phyloP scores from a whole-genome alignment of 495 filamentous ascomycete species.

The Chaetomium cochliodes region DNA sequence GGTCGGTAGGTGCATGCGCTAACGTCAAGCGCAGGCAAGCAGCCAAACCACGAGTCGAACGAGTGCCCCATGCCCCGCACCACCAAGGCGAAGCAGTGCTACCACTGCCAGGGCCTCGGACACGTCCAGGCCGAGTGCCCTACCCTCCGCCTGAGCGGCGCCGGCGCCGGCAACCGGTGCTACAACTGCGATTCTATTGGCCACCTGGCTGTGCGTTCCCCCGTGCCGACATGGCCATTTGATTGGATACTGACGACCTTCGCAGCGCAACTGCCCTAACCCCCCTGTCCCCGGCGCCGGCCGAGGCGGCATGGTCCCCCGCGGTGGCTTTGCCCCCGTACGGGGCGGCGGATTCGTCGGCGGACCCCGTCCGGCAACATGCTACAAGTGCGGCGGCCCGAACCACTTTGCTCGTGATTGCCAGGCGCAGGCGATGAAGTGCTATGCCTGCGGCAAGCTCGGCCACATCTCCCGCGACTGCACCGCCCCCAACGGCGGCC shows the following conservation, averaged over 20 bases:
- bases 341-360: constrained; percentile 48
- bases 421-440: constrained; percentile 99
- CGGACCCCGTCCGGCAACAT: constrained; percentile 80
- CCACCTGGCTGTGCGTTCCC: constrained; percentile 63
- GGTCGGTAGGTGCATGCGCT: constrained; percentile 8
- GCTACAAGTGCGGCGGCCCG: constrained; percentile 98
- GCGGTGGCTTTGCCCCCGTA: constrained; percentile 61
- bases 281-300: constrained; percentile 58
- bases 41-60: constrained; percentile 96
- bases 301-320: constrained; percentile 61
- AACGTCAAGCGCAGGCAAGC: constrained; percentile 62
- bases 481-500: constrained; percentile 94
- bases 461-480: constrained; percentile 98
- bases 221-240: not conserved
- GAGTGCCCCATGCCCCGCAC: constrained; percentile 93
- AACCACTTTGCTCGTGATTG: constrained; percentile 99
- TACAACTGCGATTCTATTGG: constrained; percentile 93
- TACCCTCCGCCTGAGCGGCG: constrained; percentile 85
- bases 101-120: constrained; percentile 97
- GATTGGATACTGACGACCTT: constrained; percentile 14
- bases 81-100: constrained; percentile 99
- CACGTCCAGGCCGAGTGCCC: constrained; percentile 99
- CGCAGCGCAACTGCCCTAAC: constrained; percentile 79
- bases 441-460: constrained; percentile 98
- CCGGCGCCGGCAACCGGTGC: constrained; percentile 77